phyloP scores from a whole-genome alignment of 805 yeast species.

The Candida parachauliodes region DNA sequence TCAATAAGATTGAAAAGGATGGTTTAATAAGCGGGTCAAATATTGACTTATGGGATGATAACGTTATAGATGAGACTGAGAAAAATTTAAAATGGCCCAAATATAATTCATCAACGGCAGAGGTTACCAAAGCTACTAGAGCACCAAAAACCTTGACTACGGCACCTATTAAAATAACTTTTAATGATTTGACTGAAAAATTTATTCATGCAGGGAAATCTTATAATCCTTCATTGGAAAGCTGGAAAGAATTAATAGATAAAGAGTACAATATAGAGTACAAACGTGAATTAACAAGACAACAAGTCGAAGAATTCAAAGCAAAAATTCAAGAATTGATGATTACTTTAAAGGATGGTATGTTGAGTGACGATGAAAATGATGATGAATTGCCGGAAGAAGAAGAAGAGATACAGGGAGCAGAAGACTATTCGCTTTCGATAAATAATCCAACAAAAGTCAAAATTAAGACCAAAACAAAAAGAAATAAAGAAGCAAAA shows the following conservation, averaged over 20 bases:
- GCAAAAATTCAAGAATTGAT: constrained; percentile 64
- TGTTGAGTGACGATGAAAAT: constrained; percentile 42
- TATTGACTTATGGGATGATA: constrained; percentile 66
- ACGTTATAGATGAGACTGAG: constrained; percentile 18
- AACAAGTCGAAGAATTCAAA: constrained; percentile 58
- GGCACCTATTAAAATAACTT: constrained; percentile 52
- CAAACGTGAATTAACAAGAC: constrained; percentile 60
- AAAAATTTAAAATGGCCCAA: constrained; percentile 6
- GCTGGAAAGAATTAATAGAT: constrained; percentile 73
- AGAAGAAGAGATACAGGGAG: constrained; percentile 26
- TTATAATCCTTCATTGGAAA: constrained; percentile 81
- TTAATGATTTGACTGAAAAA: constrained; percentile 32
- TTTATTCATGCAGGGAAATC: constrained; percentile 86
- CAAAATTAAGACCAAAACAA: constrained; percentile 72
- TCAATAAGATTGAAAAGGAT: constrained; percentile 49
- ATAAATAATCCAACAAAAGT: constrained; percentile 64
- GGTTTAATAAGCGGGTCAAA: constrained; percentile 47
- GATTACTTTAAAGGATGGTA: constrained; percentile 57
- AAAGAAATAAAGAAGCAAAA: constrained; percentile 67
- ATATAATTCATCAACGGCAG: constrained; percentile 15
- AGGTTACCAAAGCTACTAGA: constrained; percentile 15
- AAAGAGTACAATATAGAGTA: constrained; percentile 66
- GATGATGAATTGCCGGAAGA: constrained; percentile 31
- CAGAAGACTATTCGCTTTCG: constrained; percentile 49
- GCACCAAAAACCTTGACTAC: constrained; percentile 54